These are phyloP conservation scores for Stachybotrys chlorohalonatus DNA, from an alignment of 2,329 filamentous ascomycete species.

Conservation along the genomic window DNA sequence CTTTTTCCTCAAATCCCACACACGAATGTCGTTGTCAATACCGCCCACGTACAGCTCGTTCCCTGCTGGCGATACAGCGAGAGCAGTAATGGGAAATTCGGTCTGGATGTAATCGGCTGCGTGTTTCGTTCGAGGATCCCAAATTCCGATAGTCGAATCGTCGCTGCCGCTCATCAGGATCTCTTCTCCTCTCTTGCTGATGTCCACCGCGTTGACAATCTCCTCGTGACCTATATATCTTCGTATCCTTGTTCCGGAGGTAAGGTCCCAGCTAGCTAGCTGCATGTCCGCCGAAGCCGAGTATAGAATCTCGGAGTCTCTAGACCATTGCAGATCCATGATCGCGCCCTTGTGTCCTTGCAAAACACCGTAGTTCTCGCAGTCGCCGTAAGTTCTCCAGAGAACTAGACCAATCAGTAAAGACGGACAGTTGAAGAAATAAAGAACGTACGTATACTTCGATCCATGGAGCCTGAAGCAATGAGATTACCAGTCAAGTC, in stretches of 20 bases:
- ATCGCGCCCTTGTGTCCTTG: slow-evolving; percentile 86
- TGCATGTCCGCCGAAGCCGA: slow-evolving; percentile 91
- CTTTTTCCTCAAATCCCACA: slow-evolving; percentile 94
- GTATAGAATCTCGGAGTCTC: slow-evolving; percentile 84
- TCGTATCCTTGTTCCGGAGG: slow-evolving; percentile 84
- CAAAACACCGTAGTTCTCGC: slow-evolving; percentile 87
- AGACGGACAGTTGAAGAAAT: too few relatives aligned
- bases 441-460: slow-evolving; percentile 62
- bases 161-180: slow-evolving; percentile 85
- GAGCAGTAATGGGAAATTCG: slow-evolving; percentile 83
- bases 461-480: slow-evolving; percentile 92
- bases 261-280: slow-evolving; percentile 89
- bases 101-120: slow-evolving; percentile 84
- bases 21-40: slow-evolving; percentile 95
- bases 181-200: slow-evolving; percentile 84
- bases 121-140: slow-evolving; percentile 88
- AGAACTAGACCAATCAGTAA: slow-evolving; percentile 50
- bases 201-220: slow-evolving; percentile 85
- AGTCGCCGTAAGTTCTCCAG: slow-evolving; percentile 87
- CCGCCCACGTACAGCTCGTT: slow-evolving; percentile 92
- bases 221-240: slow-evolving; percentile 91
- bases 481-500: slow-evolving; percentile 82
- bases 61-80: slow-evolving; percentile 85
- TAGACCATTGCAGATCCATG: slow-evolving; percentile 91
- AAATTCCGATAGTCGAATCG: slow-evolving; percentile 88